phyloP scores from a whole-genome alignment of 2,329 filamentous ascomycete species.

The Clonostachys solani region DNA sequence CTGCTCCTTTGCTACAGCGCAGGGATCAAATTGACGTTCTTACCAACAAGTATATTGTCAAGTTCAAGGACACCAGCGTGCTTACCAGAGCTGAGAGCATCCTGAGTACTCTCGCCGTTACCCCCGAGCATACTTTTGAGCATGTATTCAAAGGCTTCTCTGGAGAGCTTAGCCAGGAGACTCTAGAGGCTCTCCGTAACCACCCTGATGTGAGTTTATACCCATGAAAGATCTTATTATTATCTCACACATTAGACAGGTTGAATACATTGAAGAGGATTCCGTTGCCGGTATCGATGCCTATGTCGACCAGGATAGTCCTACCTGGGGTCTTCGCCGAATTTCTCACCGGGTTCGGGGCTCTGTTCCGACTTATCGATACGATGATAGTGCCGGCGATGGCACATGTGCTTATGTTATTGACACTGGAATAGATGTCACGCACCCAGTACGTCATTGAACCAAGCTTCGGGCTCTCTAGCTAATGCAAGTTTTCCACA shows the following conservation, averaged over 20 bases:
- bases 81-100: conserved; percentile 3
- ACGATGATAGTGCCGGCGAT: conserved; percentile 83
- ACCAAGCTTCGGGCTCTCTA: too few relatives aligned
- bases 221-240: too few relatives aligned
- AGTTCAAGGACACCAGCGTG: conserved; percentile 13
- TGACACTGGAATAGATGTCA: conserved; percentile 90
- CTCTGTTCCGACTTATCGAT: conserved; percentile 98
- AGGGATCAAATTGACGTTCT: conserved; percentile 6
- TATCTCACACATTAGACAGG: conserved; percentile 43
- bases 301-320: conserved; percentile 81
- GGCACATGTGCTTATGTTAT: conserved; percentile 99
- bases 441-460: conserved; percentile 58
- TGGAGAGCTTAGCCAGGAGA: conserved; percentile 4
- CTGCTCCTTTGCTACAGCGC: conserved; percentile 17
- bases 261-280: conserved; percentile 95
- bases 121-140: conserved; percentile 9
- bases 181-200: conserved; percentile 5
- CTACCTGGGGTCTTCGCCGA: conserved; percentile 89
- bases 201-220: conserved; percentile 6
- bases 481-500: too few relatives aligned
- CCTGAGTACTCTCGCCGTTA: conserved; percentile 5
- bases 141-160: conserved; percentile 6
- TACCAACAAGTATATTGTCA: conserved; percentile 21
- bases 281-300: conserved; percentile 78
- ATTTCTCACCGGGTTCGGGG: conserved; percentile 88